Base-by-base conservation (phyloP, 2,329 filamentous ascomycete species). In the Arthroderma sp. region DNA sequence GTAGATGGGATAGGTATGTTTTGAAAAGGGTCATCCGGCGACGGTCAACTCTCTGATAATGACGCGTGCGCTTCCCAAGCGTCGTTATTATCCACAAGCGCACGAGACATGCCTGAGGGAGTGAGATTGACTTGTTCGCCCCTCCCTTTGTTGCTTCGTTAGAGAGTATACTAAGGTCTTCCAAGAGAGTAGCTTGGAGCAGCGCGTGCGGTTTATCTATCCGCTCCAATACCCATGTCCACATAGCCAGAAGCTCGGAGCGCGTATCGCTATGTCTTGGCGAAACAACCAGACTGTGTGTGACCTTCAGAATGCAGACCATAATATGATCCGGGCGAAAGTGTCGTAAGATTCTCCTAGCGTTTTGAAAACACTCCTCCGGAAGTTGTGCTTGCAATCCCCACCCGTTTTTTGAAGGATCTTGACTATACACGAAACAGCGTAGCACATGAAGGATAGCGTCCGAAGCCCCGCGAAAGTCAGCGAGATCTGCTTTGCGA, bases 221-320 rank as follows among this genome's bases (percentile, higher is more conserved):
- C 28, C 41, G 31, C 27, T 40, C 36, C 31, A 52, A 30, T 29
- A 49, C 61, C 15, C 53, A 48, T 38, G 51, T 53, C 62, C 64
- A 66, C 44, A 47, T 48, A 36, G 54, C 43, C n/a, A 67, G 49
- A 22, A 58, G 38, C 34, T 45, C 43, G 9, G 42, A 29, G 36
- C 53, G 52, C 8, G 42, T 29, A 7, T 49, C 36, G 6, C 47
- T 48, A 43, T 54, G 51, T 34, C 40, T 37, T 9, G 50, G 36
- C 27, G 56, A 54, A 28, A 56, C 50, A 5, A 50, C 46, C 34
- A 67, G 41, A 22, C 33, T 44, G 46, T 66, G 58, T 1, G 64
- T 64, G 3, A 62, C 54, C 27, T 51, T 40, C 30, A 65, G 50
- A 6, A 66, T 55, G 43, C 53, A 56, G 22, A 48, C 48, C 6